Base-by-base conservation (phyloP, 768 basidiomycete genomes). In the Russula lepida region DNA sequence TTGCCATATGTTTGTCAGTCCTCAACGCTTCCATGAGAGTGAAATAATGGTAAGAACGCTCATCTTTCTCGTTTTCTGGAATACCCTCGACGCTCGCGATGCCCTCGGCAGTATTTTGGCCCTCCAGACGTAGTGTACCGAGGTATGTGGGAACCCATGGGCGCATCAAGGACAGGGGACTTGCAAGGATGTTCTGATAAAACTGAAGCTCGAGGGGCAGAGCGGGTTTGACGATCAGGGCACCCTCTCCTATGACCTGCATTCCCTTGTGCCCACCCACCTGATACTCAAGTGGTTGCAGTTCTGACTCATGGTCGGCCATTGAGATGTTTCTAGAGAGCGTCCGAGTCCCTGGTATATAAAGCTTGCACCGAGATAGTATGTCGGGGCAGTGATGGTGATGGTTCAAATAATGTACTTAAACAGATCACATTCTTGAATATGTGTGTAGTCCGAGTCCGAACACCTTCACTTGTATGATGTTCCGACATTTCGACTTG, bases 181-280 rank as follows among this genome's bases (percentile, higher is more conserved):
- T 74, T 6, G 74, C 70, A 6, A 76, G 74, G 33, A 86, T 71
- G 37, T 71, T 64, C 59, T 84, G 79, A 72, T 95, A 95, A 71
- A 94, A 94, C 23, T 75, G 75, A 39, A 83, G 76, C 69, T 95
- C 92, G 39, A 74, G 71, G 0, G 78, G 78, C 12, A 84, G 73
- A 17, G 85, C 81, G 6, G 86, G 83, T 72, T 95, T 95, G 76
- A 93, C 85, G 46, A 95, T 73, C n/a, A 92, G 81, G 1, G 84
- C 84, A 15, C 82, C 84, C 66, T 90, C 87, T 63, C 84, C 85
- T 4, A 82, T 84, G 6, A 83, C 76, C 47, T 82, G 76, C n/a
- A 95, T 80, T 21, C 86, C 85, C 4, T 81, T 71, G 68, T 95
- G 93, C 0, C 92, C 92, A 21, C 88, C 91, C 53, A 95, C 91